phyloP scores from a whole-genome alignment of 805 yeast species.

The Ogataea ganodermae region DNA sequence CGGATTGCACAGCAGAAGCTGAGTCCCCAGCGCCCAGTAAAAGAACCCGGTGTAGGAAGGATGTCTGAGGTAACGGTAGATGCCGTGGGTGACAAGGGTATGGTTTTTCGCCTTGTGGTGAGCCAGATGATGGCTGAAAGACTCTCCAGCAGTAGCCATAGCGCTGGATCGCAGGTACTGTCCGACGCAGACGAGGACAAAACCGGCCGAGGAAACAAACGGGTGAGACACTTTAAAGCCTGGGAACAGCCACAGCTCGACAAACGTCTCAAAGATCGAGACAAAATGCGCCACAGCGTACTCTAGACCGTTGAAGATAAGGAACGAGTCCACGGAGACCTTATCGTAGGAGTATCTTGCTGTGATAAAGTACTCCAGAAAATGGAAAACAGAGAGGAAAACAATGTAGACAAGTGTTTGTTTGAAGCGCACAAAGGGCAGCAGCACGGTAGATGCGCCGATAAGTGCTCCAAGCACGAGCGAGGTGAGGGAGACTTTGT shows the following conservation, averaged over 20 bases:
- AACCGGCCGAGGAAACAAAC: constrained; percentile 43
- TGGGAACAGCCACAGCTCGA: constrained; percentile 47
- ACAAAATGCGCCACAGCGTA: constrained; percentile 58
- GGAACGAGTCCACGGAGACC: constrained; percentile 69
- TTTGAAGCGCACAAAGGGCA: constrained; percentile 33
- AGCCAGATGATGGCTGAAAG: constrained; percentile 82
- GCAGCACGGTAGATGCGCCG: constrained; percentile 40
- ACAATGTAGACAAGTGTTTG: constrained; percentile 48
- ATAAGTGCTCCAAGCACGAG: constrained; percentile 43
- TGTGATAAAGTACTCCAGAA: constrained; percentile 79
- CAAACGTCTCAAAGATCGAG: constrained; percentile 52
- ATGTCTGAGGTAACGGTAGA: constrained; percentile 71
- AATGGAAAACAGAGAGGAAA: constrained; percentile 66
- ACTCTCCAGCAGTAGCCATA: constrained; percentile 84
- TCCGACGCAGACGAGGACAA: constrained; percentile 52
- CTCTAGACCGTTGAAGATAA: constrained; percentile 61
- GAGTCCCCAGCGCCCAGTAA: constrained; percentile 92
- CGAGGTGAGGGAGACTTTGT: constrained; percentile 47
- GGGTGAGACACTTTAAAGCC: constrained; percentile 28
- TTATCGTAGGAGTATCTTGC: constrained; percentile 69
- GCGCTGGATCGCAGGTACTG: constrained; percentile 72
- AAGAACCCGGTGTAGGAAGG: constrained; percentile 92
- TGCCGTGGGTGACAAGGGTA: constrained; percentile 67
- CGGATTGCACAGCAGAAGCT: constrained; percentile 68
- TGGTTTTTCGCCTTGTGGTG: constrained; percentile 55